A percentile compares a stretch with the other conserved stretches of the same genome.
Conservation (phyloP, 176 grass and related monocot species). For the Paspalum notatum region DNA sequence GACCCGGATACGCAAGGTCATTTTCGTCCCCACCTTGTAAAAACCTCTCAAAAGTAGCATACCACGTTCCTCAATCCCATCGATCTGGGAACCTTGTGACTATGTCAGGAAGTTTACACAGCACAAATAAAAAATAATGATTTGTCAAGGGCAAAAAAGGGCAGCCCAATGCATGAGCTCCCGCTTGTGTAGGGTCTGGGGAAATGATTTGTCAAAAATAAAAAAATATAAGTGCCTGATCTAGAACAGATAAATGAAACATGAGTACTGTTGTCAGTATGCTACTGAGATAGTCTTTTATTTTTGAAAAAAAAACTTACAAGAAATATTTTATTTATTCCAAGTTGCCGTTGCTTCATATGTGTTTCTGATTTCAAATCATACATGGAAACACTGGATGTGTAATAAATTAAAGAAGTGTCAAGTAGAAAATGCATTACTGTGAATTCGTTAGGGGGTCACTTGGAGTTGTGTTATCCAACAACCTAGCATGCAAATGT, state of each 20-base stretch:
- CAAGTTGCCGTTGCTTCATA: not conserved
- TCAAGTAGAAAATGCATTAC: conserved; percentile 66
- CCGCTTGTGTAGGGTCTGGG: too few species aligned
- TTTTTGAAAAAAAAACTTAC: not conserved
- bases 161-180: too few species aligned
- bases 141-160: not conserved
- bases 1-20: too few species aligned
- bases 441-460: conserved; percentile 53
- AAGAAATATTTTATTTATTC: conserved; percentile 1
- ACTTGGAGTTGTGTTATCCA: conserved; percentile 74
- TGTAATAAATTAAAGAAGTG: conserved; percentile 8
- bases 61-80: too few species aligned
- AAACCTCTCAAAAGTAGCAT: too few species aligned
- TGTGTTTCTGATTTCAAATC: not conserved
- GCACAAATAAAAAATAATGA: not conserved
- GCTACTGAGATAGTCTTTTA: not conserved
- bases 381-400: not conserved
- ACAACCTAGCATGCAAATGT: conserved; percentile 81
- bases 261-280: not conserved
- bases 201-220: not conserved
- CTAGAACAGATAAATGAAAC: not conserved
- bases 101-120: not conserved
- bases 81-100: too few species aligned
- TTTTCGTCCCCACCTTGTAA: too few species aligned
- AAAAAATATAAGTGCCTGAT: not conserved